phyloP scores from a whole-genome alignment of 2,329 filamentous ascomycete genomes.

The Aplosporella prunicola region DNA sequence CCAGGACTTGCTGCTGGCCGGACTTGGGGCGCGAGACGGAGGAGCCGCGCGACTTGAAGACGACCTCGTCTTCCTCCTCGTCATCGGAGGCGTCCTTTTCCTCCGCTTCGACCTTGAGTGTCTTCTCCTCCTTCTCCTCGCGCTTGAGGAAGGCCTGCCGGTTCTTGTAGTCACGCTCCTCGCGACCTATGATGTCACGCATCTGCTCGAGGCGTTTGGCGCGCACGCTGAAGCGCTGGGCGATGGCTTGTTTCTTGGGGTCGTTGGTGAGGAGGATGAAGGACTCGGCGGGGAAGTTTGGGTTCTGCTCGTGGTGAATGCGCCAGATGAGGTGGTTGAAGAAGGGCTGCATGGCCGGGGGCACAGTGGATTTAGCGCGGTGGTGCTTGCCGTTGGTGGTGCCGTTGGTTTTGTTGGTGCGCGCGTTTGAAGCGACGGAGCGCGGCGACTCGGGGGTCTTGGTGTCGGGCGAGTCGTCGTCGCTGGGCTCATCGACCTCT shows the following conservation, averaged over 20 bases:
- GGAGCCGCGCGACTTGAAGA: conserved; percentile 21
- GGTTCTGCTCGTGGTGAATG: conserved; percentile 40
- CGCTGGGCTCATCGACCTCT: conserved; percentile 30
- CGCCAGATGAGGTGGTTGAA: conserved; percentile 45
- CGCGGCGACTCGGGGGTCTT: conserved; percentile 32
- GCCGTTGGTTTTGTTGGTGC: background rate
- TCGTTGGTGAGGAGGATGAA: conserved; percentile 46
- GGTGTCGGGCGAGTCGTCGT: conserved; percentile 31
- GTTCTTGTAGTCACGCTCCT: conserved; percentile 40
- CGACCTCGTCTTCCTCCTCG: conserved; percentile 30
- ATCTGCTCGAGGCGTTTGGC: conserved; percentile 42
- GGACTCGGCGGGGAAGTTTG: conserved; percentile 38
- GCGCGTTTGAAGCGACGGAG: conserved; percentile 23
- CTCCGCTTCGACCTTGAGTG: conserved; percentile 11
- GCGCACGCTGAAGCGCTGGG: conserved; percentile 41
- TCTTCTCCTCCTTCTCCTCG: conserved; percentile 22
- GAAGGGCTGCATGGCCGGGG: conserved; percentile 34
- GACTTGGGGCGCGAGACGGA: conserved; percentile 15
- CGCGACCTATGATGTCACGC: conserved; percentile 38
- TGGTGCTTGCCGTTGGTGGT: conserved; percentile 16
- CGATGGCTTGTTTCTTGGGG: conserved; percentile 34
- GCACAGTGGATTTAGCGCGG: conserved; percentile 27
- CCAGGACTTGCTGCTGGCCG: conserved; percentile 30
- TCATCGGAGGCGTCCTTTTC: conserved; percentile 18
- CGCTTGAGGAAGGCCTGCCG: conserved; percentile 29